Base-by-base conservation (phyloP, 139 green algal genomes). In the Tetradesmus lagerheimii region DNA sequence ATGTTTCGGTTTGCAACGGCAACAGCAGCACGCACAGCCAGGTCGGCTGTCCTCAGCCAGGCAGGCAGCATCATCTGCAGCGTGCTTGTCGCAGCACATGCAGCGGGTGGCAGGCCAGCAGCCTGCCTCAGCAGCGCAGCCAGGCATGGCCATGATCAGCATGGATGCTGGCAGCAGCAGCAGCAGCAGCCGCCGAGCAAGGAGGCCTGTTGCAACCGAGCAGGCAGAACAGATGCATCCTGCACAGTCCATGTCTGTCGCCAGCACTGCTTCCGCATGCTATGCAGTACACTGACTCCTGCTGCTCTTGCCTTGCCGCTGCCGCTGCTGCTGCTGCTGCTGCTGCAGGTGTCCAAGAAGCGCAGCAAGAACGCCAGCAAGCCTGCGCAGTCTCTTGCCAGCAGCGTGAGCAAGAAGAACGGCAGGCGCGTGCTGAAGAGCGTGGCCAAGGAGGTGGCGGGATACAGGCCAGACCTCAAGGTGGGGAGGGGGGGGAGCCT, bases 391-490 rank as follows among this genome's bases (percentile, higher is more conserved):
- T 43, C 80, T 29, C 83, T 90, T 47, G 11, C 43, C 83, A 89
- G 66, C 71, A 66, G 66, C 47, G 75, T 66, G 62, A 94, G 90
- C 87, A 89, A 91, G 87, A 94, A 93, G 92, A 86, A 94, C 76
- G 87, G 37, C 29, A 92, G 93, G 81, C 64, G 86, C 14, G 67
- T 87, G 23, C 62, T 93, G 31, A 82, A 87, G 64, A 84, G 89
- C n/a, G 87, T 94, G 0, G 89, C 89, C 86, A 94, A 94, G 92
- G 74, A 95, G 89, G 91, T 92, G 16, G 87, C 25, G 41, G 89
- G 71, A 62, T 91, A 90, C 85, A 83, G 93, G 50, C 90, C 93
- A 41, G 92, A 95, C 90, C 91, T 94, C 6, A 93, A 93, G 93
- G 93, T 93, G 62, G 23, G 90, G 34, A 1, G 20, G 23, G 31